Evolutionary conservation across 139 green algal genomes (phyloP), one percentile per base, ranked within the genome.

Genomic region (Tetraselmis chui): DNA sequence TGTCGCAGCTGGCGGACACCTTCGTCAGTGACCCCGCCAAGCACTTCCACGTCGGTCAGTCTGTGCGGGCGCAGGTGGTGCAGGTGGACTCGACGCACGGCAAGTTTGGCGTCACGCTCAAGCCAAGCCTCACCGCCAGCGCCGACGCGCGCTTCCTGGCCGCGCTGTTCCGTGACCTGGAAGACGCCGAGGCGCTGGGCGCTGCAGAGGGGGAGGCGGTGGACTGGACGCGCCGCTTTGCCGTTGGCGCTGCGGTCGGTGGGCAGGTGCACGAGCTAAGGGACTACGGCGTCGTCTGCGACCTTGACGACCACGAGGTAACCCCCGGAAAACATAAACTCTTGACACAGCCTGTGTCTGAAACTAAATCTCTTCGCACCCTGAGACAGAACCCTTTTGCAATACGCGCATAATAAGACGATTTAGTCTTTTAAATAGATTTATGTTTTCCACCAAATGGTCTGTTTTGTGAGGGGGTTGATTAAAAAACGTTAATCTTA

Each of bases 1-100:
- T 96, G 75, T 81, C 91, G 1, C 92, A 96, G 86, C 89, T 97
- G 80, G 86, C 90, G 30, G 93, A 97, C 86, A 87, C 81, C 23
- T 95, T 96, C 82, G 92, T 97, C 24, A 89, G 82, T 22, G 91
- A 97, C 82, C 91, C 93, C 0, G 28, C 79, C 0, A 77, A 82
- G 0, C 83, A 91, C 31, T 98, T 93, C 79, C 23, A 59, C 0
- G 79, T 87, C 45, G 93, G 93, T 0, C 94, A 98, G 88, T 90
- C 87, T 24, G 93, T 98, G 30, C 82, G 88, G 0, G 88, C 90
- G 0, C 32, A 86, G n/a, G 82, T 94, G 23, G 83, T 88, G 24
- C 81, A 90, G 76, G 81, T 83, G 23, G 45, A 79, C 80, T 2
- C 30, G 30, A 67, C 87, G 83, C 31, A 74, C 2, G 85, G 83